Evolutionary conservation across 2,329 filamentous ascomycete species (phyloP).

Genomic region (Stromatinia cepivora): DNA sequence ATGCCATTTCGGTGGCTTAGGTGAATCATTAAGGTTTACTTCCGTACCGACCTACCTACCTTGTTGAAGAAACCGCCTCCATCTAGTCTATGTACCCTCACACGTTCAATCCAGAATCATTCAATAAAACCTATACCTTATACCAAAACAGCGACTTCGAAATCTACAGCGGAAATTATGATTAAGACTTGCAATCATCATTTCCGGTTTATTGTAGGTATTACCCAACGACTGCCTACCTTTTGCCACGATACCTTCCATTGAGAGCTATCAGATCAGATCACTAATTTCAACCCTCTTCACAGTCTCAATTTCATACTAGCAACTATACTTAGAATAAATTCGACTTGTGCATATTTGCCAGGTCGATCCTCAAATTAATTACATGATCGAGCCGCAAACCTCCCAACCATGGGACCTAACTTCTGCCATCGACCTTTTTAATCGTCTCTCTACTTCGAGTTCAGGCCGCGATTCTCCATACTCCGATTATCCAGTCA

Average conservation of each 20-base stretch:
- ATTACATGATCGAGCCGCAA: conserved; percentile 14
- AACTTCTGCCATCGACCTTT: conserved; percentile 22
- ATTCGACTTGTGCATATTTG: conserved; percentile 2
- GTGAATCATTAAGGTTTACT: conserved; percentile 2
- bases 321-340: conserved; percentile 4
- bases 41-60: no score
- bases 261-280: neutral
- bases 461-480: neutral
- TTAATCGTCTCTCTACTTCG: conserved; percentile 14
- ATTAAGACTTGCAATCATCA: conserved; percentile 2
- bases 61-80: neutral
- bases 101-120: neutral
- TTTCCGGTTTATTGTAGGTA: neutral
- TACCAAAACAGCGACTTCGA: neutral
- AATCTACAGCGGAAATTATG: conserved; percentile 1
- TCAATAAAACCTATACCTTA: neutral
- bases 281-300: neutral
- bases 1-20: neutral
- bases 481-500: neutral
- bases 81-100: neutral
- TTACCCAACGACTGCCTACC: no score
- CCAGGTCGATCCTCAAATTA: neutral
- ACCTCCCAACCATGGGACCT: conserved; percentile 23
- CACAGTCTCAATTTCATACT: neutral
- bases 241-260: neutral